Percentiles rank a stretch among this genome's conserved stretches.
Conservation (phyloP, 257 asterid species). For the Thymus quinquecostatus region DNA sequence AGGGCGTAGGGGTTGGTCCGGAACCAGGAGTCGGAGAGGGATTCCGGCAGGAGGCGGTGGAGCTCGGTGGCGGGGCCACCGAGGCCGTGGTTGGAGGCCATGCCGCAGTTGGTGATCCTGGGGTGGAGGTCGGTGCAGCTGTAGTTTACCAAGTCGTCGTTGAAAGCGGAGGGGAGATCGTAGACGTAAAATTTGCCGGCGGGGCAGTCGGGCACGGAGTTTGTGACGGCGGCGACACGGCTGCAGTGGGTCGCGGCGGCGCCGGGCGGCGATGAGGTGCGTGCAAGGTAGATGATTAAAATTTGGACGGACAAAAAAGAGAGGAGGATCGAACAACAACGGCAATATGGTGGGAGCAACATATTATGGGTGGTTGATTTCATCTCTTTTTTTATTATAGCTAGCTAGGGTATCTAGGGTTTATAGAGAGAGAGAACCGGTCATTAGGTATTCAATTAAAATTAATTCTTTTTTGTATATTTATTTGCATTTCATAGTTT, state of each 20-base stretch:
- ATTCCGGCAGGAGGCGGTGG: slow-evolving; percentile 36
- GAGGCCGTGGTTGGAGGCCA: slow-evolving; percentile 44
- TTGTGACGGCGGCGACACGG: no score
- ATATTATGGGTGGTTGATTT: slow-evolving; percentile 1
- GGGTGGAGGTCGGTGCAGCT: slow-evolving; percentile 43
- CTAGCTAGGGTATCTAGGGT: no score
- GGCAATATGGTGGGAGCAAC: no score
- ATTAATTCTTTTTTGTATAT: no score
- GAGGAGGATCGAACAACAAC: no score
- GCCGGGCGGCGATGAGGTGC: background rate
- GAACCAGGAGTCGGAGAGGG: slow-evolving; percentile 49
- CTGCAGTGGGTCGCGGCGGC: background rate
- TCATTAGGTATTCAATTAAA: no score
- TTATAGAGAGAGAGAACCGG: no score
- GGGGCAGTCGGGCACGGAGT: slow-evolving; percentile 28
- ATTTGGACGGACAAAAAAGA: slow-evolving; percentile 36
- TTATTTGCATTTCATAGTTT: no score
- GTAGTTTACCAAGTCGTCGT: slow-evolving; percentile 33
- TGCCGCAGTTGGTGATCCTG: slow-evolving; percentile 41
- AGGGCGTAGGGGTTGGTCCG: slow-evolving; percentile 52
- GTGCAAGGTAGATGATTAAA: slow-evolving; percentile 30
- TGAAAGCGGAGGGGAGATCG: slow-evolving; percentile 9
- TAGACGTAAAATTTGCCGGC: slow-evolving; percentile 50
- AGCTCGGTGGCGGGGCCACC: slow-evolving; percentile 49
- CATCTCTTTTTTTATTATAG: background rate